Evolutionary conservation across 208 protist genomes (phyloP), one percentile per base, ranked within the genome.

Genomic region (Trypanosoma avium): DNA sequence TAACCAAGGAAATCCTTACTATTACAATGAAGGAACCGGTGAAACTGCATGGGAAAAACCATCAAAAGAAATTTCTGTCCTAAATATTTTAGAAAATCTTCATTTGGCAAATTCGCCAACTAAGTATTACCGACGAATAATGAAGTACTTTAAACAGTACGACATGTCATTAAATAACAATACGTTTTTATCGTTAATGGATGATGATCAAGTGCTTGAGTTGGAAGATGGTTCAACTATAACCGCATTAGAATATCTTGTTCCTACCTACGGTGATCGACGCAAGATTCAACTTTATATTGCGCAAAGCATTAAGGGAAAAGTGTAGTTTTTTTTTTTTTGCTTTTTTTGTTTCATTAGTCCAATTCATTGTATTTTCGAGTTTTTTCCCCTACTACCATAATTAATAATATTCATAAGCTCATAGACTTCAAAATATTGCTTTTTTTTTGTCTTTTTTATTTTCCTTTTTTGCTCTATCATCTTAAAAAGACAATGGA

Each of bases 71-170:
- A 53, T 2, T 30, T 0, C 15, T 26, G 58, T 63, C 8, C 53
- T 63, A 45, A 7, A 26, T 24, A 52, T 53, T 47, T 29, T 67
- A 15, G 36, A 57, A 29, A 45, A 10, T 38, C 27, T 58, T 19
- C 7, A 57, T 43, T 35, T 67, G 27, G n/a, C n/a, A 22, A 12
- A 56, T 40, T 36, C 61, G 10, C 61, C 47, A n/a, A 32, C 56
- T 46, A 58, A 67, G 35, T 58, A 67, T 48, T 48, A 47, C n/a
- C 24, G 47, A 42, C 17, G 33, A 7, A 29, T 56, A 30, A 47
- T 22, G 30, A 65, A 56, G 26, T 65, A 65, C 21, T 65, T 65
- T 65, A 33, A 40, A 33, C 60, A 65, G 2, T 65, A 65, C 35
- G 33, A 45, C 12, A 56, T 42, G 30, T n/a, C 19, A 4, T 43